Evolutionary conservation across 176 grass and related monocot species (phyloP), one percentile per base, ranked within the genome.

Genomic region (Cocos nucifera): DNA sequence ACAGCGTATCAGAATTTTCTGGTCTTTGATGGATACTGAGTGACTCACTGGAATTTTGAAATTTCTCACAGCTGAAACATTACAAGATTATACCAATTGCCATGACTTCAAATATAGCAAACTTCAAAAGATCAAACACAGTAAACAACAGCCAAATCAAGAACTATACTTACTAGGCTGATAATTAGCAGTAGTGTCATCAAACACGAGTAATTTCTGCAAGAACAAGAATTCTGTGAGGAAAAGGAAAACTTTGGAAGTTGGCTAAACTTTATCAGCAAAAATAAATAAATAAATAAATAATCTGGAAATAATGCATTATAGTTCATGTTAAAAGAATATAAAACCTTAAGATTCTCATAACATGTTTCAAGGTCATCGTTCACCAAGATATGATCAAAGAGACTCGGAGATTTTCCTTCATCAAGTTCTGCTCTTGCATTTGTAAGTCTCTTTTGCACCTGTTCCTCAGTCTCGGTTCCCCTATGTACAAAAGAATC

Each of bases 341-440:
- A 44, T 44, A 12, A 44, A 44, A 98, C 93, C 93, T 98, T 92
- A 69, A 98, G 76, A 57, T 86, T 98, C 22, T 75, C 82, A 57
- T 98, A 89, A 70, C 93, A 98, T 73, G 67, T 35, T 85, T 98
- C 93, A 61, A 98, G 79, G 44, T 98, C 81, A 67, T 83, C 93
- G 67, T 98, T 98, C 56, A 86, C 76, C 81, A 92, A 83, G 55
- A 89, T 14, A 69, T 98, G 82, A 65, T 89, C 79, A 25, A 92
- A 98, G 53, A 92, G 84, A 66, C 87, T 84, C 19, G 52, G 61
- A 48, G 67, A 76, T 60, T 82, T 82, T 62, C 79, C 84, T 76
- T 89, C 78, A 17, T 92, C 84, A 62, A 98, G 79, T 70, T 98
- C 93, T 58, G 82, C 76, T 19, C 25, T 78, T 55, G 93, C 84